Base-by-base conservation (phyloP, 345 rosid genomes). In the Corymbia maculata region DNA sequence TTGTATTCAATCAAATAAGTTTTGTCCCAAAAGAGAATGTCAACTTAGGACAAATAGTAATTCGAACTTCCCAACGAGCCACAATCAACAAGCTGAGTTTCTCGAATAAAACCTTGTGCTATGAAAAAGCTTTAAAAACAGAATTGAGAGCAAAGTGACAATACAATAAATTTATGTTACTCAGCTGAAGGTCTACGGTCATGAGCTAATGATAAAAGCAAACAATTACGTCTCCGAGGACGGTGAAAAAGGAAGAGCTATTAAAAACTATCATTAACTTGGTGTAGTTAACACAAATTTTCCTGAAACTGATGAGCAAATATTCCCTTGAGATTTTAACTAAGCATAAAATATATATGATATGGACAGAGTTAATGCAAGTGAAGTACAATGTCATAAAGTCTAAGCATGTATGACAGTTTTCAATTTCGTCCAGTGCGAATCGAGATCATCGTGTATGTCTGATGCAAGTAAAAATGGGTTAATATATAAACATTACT, bases 391-490 rank as follows among this genome's bases (percentile, higher is more conserved):
- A 55, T 55, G 61, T 21, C 61, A 22, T 55, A 55, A 55, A 55
- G 61, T 55, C 12, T 55, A 21, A 55, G 11, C 28, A 22, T 11
- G 0, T 55, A 55, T 22, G 17, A 53, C 9, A 53, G 19, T 53
- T 22, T 53, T 53, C 59, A 53, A 53, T 53, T 19, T 53, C 59
- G 19, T 53, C 24, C 4, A 0, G 2, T 19, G 19, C 3, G 59
- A 53, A 53, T 53, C 19, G 10, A 53, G 59, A 53, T 53, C 24
- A 53, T 7, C 59, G 19, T 19, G 0, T 53, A 24, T 53, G 59
- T 17, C 24, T 0, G 4, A 53, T 53, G 17, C 59, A 53, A 53
- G 59, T 53, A 53, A 53, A 53, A 53, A 53, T n/a, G n/a, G n/a
- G n/a, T n/a, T n/a, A n/a, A n/a, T n/a, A n/a, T n/a, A n/a, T n/a